Base-by-base conservation (phyloP, 2,329 filamentous ascomycete species). In the Arthroderma sp. region DNA sequence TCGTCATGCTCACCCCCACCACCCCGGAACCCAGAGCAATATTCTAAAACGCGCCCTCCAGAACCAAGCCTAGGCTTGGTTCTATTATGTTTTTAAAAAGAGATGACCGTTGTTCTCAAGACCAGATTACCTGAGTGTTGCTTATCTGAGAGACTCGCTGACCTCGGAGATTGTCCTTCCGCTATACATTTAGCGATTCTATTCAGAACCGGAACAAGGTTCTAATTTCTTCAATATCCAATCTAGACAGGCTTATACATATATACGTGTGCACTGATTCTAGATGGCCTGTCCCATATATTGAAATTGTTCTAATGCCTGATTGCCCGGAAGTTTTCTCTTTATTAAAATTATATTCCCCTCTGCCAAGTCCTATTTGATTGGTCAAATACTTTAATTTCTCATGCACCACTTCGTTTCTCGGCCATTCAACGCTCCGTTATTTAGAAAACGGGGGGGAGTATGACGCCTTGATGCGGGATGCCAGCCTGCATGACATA, bases 141-240 rank as follows among this genome's bases (percentile, higher is more conserved):
- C 31, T 17, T 7, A 17, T 9, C 33, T 15, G 11, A n/a, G 23
- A 54, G 33, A 7, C 37, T 54, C 31, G 19, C 6, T 11, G 21
- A 17, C n/a, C 31, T 54, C 51, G 51, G 51, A 54, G 51, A 54
- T 54, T 54, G 51, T 39, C 51, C 51, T 1, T 35, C 51, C 51
- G 33, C 7, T 54, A 54, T 38, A 39, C 31, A 2, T 31, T 25
- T 33, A 19, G 4, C 8, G 51, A 54, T 54, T 54, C 51, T 23
- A 54, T 54, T 54, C 51, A 54, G 33, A 54, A 54, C 51, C 51
- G 33, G 51, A 39, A 54, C 51, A 54, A 54, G 51, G 51, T 25
- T 54, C 33, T 54, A 17, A 54, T 25, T 21, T 54, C 19, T 54
- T 54, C 37, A n/a, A 39, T 54, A 7, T 35, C 23, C 23, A 54